Evolutionary conservation across 2,329 filamentous ascomycete genomes (phyloP), one percentile per base, ranked within the genome.

Genomic region (Ceratocystis colombiana): DNA sequence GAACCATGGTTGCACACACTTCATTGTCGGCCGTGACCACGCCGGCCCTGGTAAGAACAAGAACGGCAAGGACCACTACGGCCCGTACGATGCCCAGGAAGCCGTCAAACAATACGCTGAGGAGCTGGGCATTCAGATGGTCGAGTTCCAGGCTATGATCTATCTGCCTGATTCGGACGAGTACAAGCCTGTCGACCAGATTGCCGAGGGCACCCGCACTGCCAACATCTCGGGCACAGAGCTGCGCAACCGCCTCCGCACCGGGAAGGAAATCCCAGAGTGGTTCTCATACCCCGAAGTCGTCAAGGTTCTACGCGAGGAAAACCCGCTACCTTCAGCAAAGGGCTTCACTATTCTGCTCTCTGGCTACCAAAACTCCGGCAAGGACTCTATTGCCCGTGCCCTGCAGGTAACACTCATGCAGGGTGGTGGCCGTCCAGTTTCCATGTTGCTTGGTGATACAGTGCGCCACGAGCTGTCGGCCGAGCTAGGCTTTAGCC

Each of bases 241-340:
- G 81, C 89, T 99, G 73, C 92, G 94, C 74, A 85, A 88, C 74
- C 89, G 94, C 72, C 87, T 99, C 70, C 87, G 88, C 73, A 95
- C 88, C 68, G 94, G 94, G 72, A 89, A 89, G 72, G 90, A 96
- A 72, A 99, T 99, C 72, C 94, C 94, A 71, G 91, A 95, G 78
- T 99, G 94, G 94, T 99, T 99, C 84, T 97, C 94, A 41, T 99
- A 99, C 82, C 93, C 94, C 69, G 94, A 99, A 80, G 94, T 99
- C 72, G 94, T 99, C 78, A 87, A 86, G 77, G 94, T 97, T 62
- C 88, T 99, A 69, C 88, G 94, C 73, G 92, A 99, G 80, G 96
- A 93, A 71, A 94, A 97, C 81, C 94, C 93, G 62, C 86, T 95
- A 64, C 89, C 94, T 71, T 87, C 85, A 72, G 84, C 88, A 74